Base-by-base conservation (phyloP, 2,329 filamentous ascomycete species). In the Cytospora mali region DNA sequence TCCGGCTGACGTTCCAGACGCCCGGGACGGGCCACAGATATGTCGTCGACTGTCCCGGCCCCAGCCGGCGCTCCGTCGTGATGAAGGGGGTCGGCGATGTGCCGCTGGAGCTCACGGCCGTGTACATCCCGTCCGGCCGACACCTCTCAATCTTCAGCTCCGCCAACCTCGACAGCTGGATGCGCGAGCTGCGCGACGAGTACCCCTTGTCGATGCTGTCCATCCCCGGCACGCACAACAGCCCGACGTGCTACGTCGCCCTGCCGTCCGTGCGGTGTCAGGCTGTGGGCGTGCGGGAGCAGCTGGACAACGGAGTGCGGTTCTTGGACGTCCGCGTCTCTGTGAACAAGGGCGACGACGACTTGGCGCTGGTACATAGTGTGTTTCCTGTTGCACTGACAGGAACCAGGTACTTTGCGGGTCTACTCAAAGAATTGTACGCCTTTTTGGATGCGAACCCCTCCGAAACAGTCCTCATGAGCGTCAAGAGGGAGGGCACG, bases 171-270 rank as follows among this genome's bases (percentile, higher is more conserved):
- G 74, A 86, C 66, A 77, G 81, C 58, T 97, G 95, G 95, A 98
- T 98, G 93, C 76, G 81, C 62, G 82, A 88, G 65, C 81, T 98
- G 49, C 80, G 83, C 64, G 85, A 93, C 70, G 82, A 87, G 23
- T 89, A 86, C 57, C 87, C 92, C 1, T 80, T 98, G 5, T 90
- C 91, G 1, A 84, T 89, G 3, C 85, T 99, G 55, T 95, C 90
- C 55, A 95, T 98, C 66, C 95, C 95, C 0, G 95, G 95, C 67
- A 97, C 95, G 0, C 95, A 99, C 80, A 98, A 99, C 78, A 92
- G 91, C 21, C 92, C 95, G 7, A 96, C 93, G 11, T 89, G 86
- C 77, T 84, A 96, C 79, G 84, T 86, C 55, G 93, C 95, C 14
- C 84, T 97, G 6, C 95, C 95, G 1, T 96, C 92, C 1, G 95